Evolutionary conservation across 495 filamentous ascomycete species (phyloP).

Genomic region (Podospora anserina): DNA sequence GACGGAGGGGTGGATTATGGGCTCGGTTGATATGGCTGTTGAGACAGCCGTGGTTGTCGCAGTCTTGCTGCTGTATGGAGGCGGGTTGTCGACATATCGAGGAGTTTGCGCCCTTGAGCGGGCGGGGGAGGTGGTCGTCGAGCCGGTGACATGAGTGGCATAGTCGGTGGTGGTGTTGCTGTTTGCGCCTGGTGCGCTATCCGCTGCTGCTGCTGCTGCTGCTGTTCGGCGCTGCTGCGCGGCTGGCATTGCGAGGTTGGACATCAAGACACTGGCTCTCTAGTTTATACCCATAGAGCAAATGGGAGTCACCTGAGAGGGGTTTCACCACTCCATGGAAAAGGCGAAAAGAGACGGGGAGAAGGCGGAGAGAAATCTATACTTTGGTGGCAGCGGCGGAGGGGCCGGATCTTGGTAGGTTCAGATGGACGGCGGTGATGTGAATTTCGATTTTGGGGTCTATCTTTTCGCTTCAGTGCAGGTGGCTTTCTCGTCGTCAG

Average conservation of each 20-base stretch:
- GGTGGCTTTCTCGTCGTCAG: background rate
- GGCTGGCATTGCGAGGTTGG: conserved; percentile 30
- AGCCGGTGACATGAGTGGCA: conserved; percentile 5
- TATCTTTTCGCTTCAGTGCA: background rate
- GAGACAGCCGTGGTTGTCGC: background rate
- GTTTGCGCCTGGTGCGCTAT: conserved; percentile 6
- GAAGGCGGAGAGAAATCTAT: background rate
- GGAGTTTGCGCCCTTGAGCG: background rate
- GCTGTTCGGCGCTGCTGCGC: conserved; percentile 29
- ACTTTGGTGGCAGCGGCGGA: background rate
- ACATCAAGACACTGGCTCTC: conserved; percentile 28
- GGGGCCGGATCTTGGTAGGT: background rate
- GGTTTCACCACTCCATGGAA: background rate
- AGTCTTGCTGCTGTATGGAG: background rate
- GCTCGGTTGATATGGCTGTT: conserved; percentile 3
- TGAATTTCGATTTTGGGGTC: background rate
- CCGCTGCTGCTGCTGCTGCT: conserved; percentile 8
- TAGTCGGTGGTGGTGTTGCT: conserved; percentile 12
- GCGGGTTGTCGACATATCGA: background rate
- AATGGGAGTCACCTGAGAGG: conserved; percentile 1
- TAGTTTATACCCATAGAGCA: conserved; percentile 26
- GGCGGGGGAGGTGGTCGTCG: background rate
- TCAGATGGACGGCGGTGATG: background rate
- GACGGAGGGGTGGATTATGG: conserved; percentile 5
- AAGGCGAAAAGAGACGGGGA: background rate